Conservation (phyloP, 1,139 yeast species). For the Hyphopichia khmerensis region DNA sequence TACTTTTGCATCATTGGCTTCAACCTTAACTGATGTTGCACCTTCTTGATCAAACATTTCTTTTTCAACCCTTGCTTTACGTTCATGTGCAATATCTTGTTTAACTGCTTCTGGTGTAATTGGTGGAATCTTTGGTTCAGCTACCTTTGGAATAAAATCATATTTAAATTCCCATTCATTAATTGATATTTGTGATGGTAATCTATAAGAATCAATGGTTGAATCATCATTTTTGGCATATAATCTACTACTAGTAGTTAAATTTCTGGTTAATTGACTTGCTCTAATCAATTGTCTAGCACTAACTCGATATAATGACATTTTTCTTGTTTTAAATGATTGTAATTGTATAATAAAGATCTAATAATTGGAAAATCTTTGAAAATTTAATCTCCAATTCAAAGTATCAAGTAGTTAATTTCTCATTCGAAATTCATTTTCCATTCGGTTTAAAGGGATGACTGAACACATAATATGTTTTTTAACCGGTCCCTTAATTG, state of each 20-base stretch:
- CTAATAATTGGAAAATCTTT: no score
- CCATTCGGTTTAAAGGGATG: background rate
- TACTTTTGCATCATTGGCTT: slow-evolving; percentile 43
- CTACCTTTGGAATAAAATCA: slow-evolving; percentile 44
- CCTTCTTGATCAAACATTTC: slow-evolving; percentile 39
- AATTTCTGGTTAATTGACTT: background rate
- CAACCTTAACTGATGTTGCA: slow-evolving; percentile 42
- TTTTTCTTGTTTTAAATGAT: background rate
- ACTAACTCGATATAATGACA: background rate
- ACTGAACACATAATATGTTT: background rate
- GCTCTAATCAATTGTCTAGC: background rate
- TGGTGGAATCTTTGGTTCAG: slow-evolving; percentile 53
- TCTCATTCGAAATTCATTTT: background rate
- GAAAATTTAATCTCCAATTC: no score
- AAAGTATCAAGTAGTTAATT: no score
- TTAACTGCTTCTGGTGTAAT: slow-evolving; percentile 50
- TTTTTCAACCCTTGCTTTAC: slow-evolving; percentile 40
- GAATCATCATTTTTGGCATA: slow-evolving; percentile 46
- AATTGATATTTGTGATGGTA: slow-evolving; percentile 50
- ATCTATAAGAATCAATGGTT: slow-evolving; percentile 43
- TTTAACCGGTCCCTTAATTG: background rate
- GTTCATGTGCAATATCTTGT: slow-evolving; percentile 47
- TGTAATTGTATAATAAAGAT: no score
- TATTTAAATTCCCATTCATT: slow-evolving; percentile 54
- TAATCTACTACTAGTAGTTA: background rate